phyloP scores from a whole-genome alignment of 2,329 filamentous ascomycete genomes.

The Cercospora nicotianae region DNA sequence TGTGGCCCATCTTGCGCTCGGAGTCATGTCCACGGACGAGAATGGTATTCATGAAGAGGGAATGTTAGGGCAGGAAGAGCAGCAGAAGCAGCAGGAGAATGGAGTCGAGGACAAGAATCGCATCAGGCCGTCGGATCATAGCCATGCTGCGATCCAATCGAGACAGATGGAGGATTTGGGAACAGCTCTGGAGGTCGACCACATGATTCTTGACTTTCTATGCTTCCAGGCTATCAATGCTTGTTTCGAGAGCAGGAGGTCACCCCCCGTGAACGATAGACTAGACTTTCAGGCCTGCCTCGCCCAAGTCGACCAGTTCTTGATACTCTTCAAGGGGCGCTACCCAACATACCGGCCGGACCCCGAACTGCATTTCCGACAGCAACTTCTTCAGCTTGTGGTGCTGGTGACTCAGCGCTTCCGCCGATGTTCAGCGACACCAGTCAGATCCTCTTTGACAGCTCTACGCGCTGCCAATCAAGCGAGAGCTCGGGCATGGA shows the following conservation, averaged over 20 bases:
- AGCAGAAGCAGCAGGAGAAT: neutral
- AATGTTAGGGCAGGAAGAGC: neutral
- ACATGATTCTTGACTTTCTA: constrained; percentile 59
- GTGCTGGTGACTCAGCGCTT: constrained; percentile 48
- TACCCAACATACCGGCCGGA: constrained; percentile 41
- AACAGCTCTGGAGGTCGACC: constrained; percentile 51
- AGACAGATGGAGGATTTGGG: constrained; percentile 34
- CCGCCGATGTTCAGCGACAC: constrained; percentile 42
- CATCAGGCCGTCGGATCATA: constrained; percentile 11
- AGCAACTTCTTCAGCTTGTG: constrained; percentile 51
- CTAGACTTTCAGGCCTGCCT: constrained; percentile 20
- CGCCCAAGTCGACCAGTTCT: constrained; percentile 43
- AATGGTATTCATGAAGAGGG: neutral
- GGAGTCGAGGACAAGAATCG: constrained; percentile 16
- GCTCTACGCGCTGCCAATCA: constrained; percentile 42
- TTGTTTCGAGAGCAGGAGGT: constrained; percentile 39
- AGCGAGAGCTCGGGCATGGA: constrained; percentile 37
- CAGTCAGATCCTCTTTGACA: constrained; percentile 39
- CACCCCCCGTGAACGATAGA: neutral
- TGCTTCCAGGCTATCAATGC: constrained; percentile 49
- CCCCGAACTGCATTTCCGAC: constrained; percentile 48
- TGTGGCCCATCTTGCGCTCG: neutral
- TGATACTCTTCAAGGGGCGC: constrained; percentile 45
- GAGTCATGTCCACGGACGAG: neutral
- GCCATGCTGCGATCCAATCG: constrained; percentile 17